A percentile compares a stretch with the other conserved stretches of the same genome.
phyloP scores from a whole-genome alignment of 139 green algal genomes.

The Chlorella sorokiniana region DNA sequence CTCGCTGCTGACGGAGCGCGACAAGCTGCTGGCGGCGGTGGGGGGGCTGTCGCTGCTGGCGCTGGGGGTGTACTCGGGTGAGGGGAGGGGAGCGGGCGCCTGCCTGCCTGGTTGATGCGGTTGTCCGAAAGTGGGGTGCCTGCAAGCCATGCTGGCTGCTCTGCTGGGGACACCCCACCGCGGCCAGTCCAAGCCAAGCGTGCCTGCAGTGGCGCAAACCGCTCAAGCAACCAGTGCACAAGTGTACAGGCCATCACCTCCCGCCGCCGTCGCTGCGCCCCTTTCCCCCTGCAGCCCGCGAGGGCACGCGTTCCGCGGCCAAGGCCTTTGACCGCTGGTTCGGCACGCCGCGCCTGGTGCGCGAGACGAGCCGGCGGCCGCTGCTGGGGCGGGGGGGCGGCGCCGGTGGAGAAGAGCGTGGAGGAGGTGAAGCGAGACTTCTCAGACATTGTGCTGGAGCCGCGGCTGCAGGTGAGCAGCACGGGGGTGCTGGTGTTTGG shows the following conservation, averaged over 20 bases:
- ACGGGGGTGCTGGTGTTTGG: not conserved
- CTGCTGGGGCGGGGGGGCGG: conserved; percentile 43
- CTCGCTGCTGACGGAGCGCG: conserved; percentile 80
- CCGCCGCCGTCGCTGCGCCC: too few species aligned
- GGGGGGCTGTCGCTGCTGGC: conserved; percentile 79
- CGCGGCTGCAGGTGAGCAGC: conserved; percentile 53
- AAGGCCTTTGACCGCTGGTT: conserved; percentile 82
- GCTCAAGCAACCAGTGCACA: too few species aligned
- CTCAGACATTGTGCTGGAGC: conserved; percentile 88
- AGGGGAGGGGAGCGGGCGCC: too few species aligned
- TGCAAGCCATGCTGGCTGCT: not conserved
- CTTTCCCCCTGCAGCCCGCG: conserved; percentile 51
- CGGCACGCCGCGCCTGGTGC: conserved; percentile 82
- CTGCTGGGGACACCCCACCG: not conserved
- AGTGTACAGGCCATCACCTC: too few species aligned
- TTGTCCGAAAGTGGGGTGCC: too few species aligned
- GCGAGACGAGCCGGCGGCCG: conserved; percentile 62
- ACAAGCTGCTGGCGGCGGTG: conserved; percentile 76
- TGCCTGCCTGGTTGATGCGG: not conserved
- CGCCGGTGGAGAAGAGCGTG: conserved; percentile 35
- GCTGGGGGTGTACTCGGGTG: conserved; percentile 81
- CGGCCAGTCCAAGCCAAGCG: too few species aligned
- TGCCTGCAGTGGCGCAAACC: too few species aligned
- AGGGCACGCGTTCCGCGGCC: conserved; percentile 79
- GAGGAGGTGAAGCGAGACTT: conserved; percentile 79